Evolutionary conservation across 2,329 filamentous ascomycete species (phyloP).

Genomic region (Cladosporium sp.): DNA sequence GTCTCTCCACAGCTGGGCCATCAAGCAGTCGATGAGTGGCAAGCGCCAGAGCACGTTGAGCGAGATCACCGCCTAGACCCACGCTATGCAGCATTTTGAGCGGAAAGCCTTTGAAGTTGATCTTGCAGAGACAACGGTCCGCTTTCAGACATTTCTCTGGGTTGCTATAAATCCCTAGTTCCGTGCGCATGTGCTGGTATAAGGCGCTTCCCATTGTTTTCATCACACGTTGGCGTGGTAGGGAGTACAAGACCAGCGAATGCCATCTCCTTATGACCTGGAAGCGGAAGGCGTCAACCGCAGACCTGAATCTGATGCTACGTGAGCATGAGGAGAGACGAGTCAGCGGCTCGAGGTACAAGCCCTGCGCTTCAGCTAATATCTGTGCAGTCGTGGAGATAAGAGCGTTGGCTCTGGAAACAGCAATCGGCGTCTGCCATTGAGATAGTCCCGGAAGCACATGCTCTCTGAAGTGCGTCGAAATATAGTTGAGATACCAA

Average conservation of each 20-base stretch:
- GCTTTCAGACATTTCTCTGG: conserved; percentile 39
- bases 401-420: conserved; percentile 26
- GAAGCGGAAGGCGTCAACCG: conserved; percentile 35
- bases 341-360: conserved; percentile 41
- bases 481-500: conserved; percentile 45
- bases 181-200: conserved; percentile 22
- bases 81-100: conserved; percentile 50
- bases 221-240: conserved; percentile 26
- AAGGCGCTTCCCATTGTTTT: conserved; percentile 23
- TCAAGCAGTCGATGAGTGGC: conserved; percentile 65
- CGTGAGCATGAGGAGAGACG: conserved; percentile 27
- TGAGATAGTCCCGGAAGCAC: conserved; percentile 21
- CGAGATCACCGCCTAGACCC: conserved; percentile 64
- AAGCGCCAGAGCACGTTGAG: conserved; percentile 68
- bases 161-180: conserved; percentile 15
- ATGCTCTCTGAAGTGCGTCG: conserved; percentile 37
- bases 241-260: conserved; percentile 22
- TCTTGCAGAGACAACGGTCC: conserved; percentile 29
- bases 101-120: conserved; percentile 21
- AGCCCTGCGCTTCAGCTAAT: conserved; percentile 33
- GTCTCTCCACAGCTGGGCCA: conserved; percentile 54
- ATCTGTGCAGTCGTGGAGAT: conserved; percentile 35
- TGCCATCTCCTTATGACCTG: conserved; percentile 20
- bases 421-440: conserved; percentile 24
- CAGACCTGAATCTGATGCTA: not conserved